Conservation (phyloP, 2,329 filamentous ascomycete species). For the Clonostachys solani region DNA sequence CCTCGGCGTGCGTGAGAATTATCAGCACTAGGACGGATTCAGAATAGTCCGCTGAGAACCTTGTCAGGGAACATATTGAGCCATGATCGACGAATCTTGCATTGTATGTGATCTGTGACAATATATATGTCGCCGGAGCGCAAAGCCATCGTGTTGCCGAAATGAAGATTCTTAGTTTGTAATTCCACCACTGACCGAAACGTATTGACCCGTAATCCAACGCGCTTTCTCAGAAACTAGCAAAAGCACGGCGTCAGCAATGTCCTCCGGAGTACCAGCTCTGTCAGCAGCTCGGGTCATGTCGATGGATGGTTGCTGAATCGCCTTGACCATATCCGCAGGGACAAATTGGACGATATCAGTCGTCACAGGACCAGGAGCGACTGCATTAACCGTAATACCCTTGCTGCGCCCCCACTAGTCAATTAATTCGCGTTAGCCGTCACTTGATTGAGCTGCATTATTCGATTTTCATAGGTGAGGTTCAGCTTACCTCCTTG, state of each 20-base stretch:
- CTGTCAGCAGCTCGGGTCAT: constrained; percentile 23
- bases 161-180: constrained; percentile 4
- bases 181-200: constrained; percentile 29
- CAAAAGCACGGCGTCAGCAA: constrained; percentile 34
- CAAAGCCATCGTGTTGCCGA: too few relatives aligned
- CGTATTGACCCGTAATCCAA: constrained; percentile 39
- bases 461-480: background rate
- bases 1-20: too few relatives aligned
- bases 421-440: background rate
- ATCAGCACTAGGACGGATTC: too few relatives aligned
- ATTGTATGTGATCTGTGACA: too few relatives aligned
- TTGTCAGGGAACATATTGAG: too few relatives aligned
- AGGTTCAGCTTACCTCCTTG: constrained; percentile 17
- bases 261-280: constrained; percentile 27
- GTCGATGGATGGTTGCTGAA: constrained; percentile 10
- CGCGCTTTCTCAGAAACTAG: constrained; percentile 29
- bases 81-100: too few relatives aligned
- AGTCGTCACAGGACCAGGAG: constrained; percentile 30
- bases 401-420: constrained; percentile 27
- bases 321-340: constrained; percentile 6
- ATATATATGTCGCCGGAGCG: too few relatives aligned
- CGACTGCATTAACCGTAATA: constrained; percentile 37
- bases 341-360: constrained; percentile 14
- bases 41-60: too few relatives aligned
- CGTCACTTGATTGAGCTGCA: background rate